Evolutionary conservation across 805 yeast species (phyloP).

Genomic region (Candida pseudofarinosa): DNA sequence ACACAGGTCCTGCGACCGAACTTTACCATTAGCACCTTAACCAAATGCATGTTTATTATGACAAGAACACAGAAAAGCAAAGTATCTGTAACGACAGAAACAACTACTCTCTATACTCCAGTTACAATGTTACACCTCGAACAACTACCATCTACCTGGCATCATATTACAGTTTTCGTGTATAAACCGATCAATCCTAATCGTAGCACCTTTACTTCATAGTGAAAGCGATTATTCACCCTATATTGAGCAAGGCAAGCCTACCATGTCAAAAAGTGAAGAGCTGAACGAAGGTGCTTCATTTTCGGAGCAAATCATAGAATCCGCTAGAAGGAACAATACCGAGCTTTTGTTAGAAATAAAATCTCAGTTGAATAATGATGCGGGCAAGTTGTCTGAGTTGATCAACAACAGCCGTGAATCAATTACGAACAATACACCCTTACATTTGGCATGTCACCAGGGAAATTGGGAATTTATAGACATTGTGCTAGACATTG

Average conservation of each 20-base stretch:
- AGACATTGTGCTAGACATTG: conserved; percentile 77
- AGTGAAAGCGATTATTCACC: background rate
- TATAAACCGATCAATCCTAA: background rate
- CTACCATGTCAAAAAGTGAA: conserved; percentile 3
- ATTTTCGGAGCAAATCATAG: conserved; percentile 69
- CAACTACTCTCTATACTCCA: no score
- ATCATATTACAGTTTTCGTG: background rate
- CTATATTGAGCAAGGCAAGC: background rate
- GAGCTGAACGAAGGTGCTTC: conserved; percentile 56
- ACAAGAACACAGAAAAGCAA: no score
- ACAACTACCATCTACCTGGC: no score
- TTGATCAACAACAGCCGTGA: conserved; percentile 61
- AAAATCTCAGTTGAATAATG: conserved; percentile 39
- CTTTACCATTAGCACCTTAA: no score
- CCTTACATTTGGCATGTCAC: conserved; percentile 77
- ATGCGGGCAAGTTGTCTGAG: conserved; percentile 34
- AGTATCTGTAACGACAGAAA: no score
- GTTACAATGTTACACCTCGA: no score
- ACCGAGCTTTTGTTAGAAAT: conserved; percentile 64
- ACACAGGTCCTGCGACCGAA: no score
- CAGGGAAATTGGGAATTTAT: conserved; percentile 84
- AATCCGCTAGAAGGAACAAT: conserved; percentile 85
- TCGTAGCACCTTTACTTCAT: background rate
- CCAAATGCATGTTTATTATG: no score
- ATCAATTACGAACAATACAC: conserved; percentile 75